Percentiles rank a stretch among this genome's conserved stretches.
Conservation (phyloP, 2,329 filamentous ascomycete genomes). For the Sporothrix brunneoviolacea region DNA sequence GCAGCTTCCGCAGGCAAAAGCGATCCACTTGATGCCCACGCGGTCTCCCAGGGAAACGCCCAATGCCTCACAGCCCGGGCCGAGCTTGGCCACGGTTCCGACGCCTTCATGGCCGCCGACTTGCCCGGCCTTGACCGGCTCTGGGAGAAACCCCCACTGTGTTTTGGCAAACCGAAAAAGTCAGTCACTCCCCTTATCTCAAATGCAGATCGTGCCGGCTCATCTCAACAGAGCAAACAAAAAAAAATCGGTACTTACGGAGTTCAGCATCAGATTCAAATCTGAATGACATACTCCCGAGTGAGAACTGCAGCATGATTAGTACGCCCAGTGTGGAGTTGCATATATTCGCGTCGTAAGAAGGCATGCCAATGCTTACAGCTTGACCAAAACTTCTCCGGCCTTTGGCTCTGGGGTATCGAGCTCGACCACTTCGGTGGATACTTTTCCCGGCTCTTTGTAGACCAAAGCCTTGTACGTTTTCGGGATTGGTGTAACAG, state of each 20-base stretch:
- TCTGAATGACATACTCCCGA: neutral
- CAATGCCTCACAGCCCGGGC: constrained; percentile 32
- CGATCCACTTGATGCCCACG: constrained; percentile 12
- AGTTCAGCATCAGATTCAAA: neutral
- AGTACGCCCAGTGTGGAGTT: neutral
- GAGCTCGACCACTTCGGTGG: neutral
- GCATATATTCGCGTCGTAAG: too few relatives aligned
- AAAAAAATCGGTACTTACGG: neutral
- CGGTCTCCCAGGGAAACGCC: constrained; percentile 27
- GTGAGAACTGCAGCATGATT: neutral
- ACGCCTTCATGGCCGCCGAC: constrained; percentile 61
- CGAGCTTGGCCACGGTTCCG: constrained; percentile 49
- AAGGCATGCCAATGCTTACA: neutral
- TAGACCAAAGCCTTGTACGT: neutral
- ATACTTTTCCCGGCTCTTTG: neutral
- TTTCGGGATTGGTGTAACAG: neutral
- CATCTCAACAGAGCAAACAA: neutral
- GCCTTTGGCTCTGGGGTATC: neutral
- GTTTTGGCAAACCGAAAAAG: neutral
- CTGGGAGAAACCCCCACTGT: neutral
- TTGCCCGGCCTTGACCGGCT: constrained; percentile 6
- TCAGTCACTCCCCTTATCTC: neutral
- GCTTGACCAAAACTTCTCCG: neutral
- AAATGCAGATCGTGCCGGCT: too few relatives aligned
- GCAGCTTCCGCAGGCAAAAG: neutral